These are phyloP conservation scores for Blastobotrys muscicola DNA, from an alignment of 805 yeast genomes.

Conservation along the genomic window DNA sequence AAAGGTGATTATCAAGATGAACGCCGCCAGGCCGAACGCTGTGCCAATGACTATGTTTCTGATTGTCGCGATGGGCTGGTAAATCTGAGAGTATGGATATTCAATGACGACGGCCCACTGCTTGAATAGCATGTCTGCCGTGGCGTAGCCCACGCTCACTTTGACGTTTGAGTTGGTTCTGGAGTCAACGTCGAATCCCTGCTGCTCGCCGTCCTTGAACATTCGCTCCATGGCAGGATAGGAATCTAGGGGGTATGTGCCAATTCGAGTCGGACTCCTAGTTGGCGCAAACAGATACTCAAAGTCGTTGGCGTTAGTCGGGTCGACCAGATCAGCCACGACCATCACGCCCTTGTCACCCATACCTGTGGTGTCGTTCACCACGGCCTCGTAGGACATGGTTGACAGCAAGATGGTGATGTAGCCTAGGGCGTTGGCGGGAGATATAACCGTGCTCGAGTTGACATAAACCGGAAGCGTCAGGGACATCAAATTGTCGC, in stretches of 20 bases:
- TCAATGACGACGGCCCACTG: constrained; percentile 68
- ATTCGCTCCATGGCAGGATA: constrained; percentile 23
- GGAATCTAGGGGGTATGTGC: constrained; percentile 10
- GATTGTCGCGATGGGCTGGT: constrained; percentile 52
- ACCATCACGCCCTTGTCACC: constrained; percentile 22
- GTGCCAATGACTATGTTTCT: constrained; percentile 67
- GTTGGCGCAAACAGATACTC: constrained; percentile 15
- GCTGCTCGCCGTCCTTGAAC: neutral
- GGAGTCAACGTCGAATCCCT: constrained; percentile 19
- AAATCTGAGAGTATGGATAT: constrained; percentile 49
- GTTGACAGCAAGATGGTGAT: constrained; percentile 50
- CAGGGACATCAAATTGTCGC: constrained; percentile 54
- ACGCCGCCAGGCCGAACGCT: constrained; percentile 66
- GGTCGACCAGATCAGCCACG: constrained; percentile 12
- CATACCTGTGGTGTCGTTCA: constrained; percentile 35
- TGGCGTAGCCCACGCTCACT: constrained; percentile 49
- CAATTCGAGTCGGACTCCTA: constrained; percentile 16
- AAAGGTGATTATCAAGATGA: constrained; percentile 63
- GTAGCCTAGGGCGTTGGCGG: constrained; percentile 62
- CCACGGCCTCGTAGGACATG: constrained; percentile 32
- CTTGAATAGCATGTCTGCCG: constrained; percentile 34
- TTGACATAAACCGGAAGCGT: constrained; percentile 70
- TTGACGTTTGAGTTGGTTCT: constrained; percentile 28
- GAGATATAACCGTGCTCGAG: constrained; percentile 53
- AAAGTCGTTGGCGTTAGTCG: constrained; percentile 15